Conservation (phyloP, 257 asterid species). For the Ballota nigra region DNA sequence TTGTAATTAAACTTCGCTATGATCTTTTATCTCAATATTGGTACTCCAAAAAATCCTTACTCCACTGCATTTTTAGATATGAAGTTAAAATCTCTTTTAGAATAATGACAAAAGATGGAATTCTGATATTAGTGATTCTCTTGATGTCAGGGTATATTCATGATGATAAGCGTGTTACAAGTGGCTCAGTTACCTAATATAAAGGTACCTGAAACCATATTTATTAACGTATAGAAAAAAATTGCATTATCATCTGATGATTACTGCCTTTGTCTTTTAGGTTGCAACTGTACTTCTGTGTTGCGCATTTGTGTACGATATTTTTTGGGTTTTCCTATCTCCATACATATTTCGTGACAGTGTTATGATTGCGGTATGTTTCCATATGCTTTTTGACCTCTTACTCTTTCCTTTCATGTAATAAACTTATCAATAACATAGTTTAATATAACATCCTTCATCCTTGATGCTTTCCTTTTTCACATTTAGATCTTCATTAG, state of each 20-base stretch:
- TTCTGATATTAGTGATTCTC: conserved; percentile 16
- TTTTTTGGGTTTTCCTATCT: conserved; percentile 94
- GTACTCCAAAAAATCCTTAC: background rate
- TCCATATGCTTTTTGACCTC: background rate
- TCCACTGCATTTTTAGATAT: conserved; percentile 5
- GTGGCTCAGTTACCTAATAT: conserved; percentile 88
- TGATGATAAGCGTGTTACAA: conserved; percentile 87
- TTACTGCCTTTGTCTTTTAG: conserved; percentile 37
- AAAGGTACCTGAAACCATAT: conserved; percentile 46
- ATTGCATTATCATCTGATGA: conserved; percentile 4
- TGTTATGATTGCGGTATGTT: conserved; percentile 85
- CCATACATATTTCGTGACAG: conserved; percentile 81
- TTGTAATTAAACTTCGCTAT: background rate
- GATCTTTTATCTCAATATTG: background rate
- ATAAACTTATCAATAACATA: background rate
- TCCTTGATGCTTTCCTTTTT: background rate
- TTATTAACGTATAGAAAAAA: background rate
- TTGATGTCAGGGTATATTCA: conserved; percentile 73
- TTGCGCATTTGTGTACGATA: conserved; percentile 84
- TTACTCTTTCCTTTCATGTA: background rate
- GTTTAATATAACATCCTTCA: background rate
- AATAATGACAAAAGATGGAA: conserved; percentile 6
- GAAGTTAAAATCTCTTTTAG: background rate
- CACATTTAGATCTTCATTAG: background rate
- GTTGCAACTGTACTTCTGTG: conserved; percentile 88